A percentile compares a stretch with the other conserved stretches of the same genome.
These are phyloP conservation scores for Hypoxylon sp. DNA, from an alignment of 2,329 filamentous ascomycete genomes.

Conservation along the genomic window DNA sequence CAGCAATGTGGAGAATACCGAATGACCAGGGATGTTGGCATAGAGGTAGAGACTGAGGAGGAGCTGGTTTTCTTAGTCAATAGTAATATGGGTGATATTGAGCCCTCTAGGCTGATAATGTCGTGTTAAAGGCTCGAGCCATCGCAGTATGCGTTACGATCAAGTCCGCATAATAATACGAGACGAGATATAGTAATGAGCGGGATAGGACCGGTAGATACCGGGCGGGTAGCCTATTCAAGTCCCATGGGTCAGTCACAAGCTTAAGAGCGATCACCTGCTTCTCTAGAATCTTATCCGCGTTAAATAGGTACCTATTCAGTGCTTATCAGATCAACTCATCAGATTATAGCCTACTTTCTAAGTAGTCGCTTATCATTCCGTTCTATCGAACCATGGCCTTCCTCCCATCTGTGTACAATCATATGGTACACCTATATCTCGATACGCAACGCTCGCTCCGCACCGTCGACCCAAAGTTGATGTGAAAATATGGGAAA, in stretches of 20 bases:
- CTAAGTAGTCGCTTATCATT: constrained; percentile 18
- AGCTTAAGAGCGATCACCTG: not conserved
- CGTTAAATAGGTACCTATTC: not conserved
- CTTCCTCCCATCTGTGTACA: constrained; percentile 20
- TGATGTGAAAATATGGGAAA: constrained; percentile 10
- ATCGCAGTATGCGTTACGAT: not conserved
- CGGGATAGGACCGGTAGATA: not conserved
- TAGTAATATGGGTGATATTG: not conserved
- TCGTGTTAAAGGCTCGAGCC: not conserved
- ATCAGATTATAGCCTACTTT: constrained; percentile 31
- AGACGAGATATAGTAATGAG: no score
- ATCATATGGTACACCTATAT: constrained; percentile 19
- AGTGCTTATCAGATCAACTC: constrained; percentile 2
- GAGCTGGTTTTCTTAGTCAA: not conserved
- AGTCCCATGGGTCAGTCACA: not conserved
- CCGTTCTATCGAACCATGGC: constrained; percentile 15
- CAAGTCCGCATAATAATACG: not conserved
- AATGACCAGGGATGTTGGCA: not conserved
- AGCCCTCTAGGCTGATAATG: not conserved
- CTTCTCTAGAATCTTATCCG: not conserved
- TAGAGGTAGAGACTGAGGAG: not conserved
- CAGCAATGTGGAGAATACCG: not conserved
- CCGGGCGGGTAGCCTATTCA: not conserved
- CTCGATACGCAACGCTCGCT: constrained; percentile 30
- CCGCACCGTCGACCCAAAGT: constrained; percentile 19